phyloP scores from a whole-genome alignment of 1,284 basidiomycete genomes.

The Cutaneotrichosporon mucoides region DNA sequence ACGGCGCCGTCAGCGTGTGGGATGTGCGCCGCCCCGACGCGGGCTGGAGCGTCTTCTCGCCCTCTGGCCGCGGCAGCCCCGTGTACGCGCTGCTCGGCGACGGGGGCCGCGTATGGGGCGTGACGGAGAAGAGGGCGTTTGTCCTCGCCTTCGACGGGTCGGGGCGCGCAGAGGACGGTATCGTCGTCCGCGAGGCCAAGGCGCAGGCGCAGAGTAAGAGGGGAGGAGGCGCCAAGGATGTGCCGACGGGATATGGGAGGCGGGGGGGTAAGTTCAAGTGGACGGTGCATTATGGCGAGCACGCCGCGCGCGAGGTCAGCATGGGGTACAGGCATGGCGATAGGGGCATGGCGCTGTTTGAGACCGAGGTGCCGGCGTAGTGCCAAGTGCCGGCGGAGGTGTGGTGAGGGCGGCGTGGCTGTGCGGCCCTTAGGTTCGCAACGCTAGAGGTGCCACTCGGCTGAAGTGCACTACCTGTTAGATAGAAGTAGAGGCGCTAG shows the following conservation, averaged over 20 bases:
- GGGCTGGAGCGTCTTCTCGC: slow-evolving; percentile 46
- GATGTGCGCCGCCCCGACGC: slow-evolving; percentile 28
- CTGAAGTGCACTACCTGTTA: too few species aligned
- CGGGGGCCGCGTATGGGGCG: slow-evolving; percentile 46
- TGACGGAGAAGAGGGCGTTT: slow-evolving; percentile 43
- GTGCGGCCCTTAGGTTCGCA: too few species aligned
- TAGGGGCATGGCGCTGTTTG: slow-evolving; percentile 31
- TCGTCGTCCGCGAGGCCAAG: slow-evolving; percentile 20
- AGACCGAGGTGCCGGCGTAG: slow-evolving; percentile 12
- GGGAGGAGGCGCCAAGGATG: slow-evolving; percentile 10
- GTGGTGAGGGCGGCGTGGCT: too few species aligned
- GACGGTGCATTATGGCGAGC: slow-evolving; percentile 34
- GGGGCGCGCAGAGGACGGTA: slow-evolving; percentile 21
- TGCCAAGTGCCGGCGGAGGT: not conserved
- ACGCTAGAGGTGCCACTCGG: too few species aligned
- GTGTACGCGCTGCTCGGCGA: slow-evolving; percentile 46
- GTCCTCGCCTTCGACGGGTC: slow-evolving; percentile 42
- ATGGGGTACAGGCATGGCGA: slow-evolving; percentile 40
- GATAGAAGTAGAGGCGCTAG: too few species aligned
- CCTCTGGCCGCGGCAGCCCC: slow-evolving; percentile 43
- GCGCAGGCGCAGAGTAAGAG: not conserved
- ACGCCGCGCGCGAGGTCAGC: slow-evolving; percentile 18
- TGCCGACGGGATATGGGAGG: slow-evolving; percentile 28
- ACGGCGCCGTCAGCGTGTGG: slow-evolving; percentile 45
- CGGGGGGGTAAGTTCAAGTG: slow-evolving; percentile 35